phyloP scores from a whole-genome alignment of 1,284 basidiomycete species.

The Ganoderma multipileum region DNA sequence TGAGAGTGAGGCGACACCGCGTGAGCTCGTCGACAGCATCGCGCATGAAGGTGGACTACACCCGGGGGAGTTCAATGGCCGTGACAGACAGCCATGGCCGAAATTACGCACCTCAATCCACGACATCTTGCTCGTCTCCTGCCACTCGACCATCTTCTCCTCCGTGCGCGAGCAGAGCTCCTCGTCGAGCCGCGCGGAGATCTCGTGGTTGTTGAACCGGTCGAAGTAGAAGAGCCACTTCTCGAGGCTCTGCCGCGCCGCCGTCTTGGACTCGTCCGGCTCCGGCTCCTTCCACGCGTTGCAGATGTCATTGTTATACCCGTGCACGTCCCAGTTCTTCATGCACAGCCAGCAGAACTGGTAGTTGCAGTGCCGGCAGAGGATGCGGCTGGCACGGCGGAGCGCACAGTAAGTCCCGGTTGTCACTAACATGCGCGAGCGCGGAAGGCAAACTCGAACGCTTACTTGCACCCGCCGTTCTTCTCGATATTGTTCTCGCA shows the following conservation, averaged over 20 bases:
- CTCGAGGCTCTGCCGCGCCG: slow-evolving; percentile 63
- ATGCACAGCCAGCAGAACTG: slow-evolving; percentile 80
- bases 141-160: slow-evolving; percentile 76
- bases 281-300: slow-evolving; percentile 71
- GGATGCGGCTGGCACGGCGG: slow-evolving; percentile 38
- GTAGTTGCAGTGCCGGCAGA: slow-evolving; percentile 64
- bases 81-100: not conserved
- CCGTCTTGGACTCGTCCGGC: slow-evolving; percentile 54
- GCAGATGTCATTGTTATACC: slow-evolving; percentile 67
- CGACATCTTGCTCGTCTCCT: slow-evolving; percentile 59
- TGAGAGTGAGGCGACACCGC: slow-evolving; percentile 66
- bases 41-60: slow-evolving; percentile 62
- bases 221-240: slow-evolving; percentile 74
- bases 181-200: slow-evolving; percentile 67
- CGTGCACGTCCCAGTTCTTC: slow-evolving; percentile 70
- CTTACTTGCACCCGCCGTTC: slow-evolving; percentile 75
- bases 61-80: not conserved
- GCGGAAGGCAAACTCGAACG: slow-evolving; percentile 16
- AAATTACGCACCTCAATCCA: slow-evolving; percentile 68
- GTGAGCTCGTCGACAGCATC: slow-evolving; percentile 65
- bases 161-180: slow-evolving; percentile 66
- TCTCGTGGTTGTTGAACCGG: slow-evolving; percentile 73
- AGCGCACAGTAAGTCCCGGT: slow-evolving; percentile 42
- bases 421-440: not conserved
- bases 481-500: slow-evolving; percentile 76